Conservation (phyloP, 2,329 filamentous ascomycete genomes). For the Aspergillus chevalieri region DNA sequence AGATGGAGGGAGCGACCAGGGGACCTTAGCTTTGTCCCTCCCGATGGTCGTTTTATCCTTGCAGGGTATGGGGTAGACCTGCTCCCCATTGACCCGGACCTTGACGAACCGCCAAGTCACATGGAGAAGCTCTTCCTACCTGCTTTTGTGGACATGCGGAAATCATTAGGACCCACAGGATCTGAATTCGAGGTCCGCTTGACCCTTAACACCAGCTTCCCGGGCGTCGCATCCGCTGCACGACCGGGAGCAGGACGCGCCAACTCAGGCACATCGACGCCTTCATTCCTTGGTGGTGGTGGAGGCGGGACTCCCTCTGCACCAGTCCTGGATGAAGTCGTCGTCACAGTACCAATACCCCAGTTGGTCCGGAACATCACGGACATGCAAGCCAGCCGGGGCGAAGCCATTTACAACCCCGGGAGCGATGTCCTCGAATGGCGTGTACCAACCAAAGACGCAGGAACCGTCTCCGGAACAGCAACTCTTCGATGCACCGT, state of each 20-base stretch:
- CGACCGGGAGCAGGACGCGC: constrained; percentile 32
- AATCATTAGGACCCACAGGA: constrained; percentile 65
- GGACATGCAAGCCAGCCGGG: constrained; percentile 72
- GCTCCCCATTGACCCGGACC: constrained; percentile 61
- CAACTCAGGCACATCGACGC: constrained; percentile 43
- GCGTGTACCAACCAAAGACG: constrained; percentile 72
- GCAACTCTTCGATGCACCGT: constrained; percentile 77
- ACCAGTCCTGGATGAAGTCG: constrained; percentile 67
- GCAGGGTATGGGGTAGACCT: constrained; percentile 93
- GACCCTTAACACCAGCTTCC: constrained; percentile 62
- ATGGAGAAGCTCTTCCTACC: constrained; percentile 70
- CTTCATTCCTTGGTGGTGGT: constrained; percentile 45
- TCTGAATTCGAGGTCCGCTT: constrained; percentile 86
- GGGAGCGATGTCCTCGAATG: constrained; percentile 71
- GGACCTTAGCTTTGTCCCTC: constrained; percentile 90
- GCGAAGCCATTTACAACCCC: constrained; percentile 75
- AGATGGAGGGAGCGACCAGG: constrained; percentile 84
- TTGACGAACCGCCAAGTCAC: constrained; percentile 48
- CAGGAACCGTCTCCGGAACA: constrained; percentile 58
- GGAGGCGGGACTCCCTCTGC: constrained; percentile 52
- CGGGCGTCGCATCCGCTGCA: constrained; percentile 39
- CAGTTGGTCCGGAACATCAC: constrained; percentile 72
- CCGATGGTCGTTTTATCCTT: constrained; percentile 87
- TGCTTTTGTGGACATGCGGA: constrained; percentile 73
- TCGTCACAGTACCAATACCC: constrained; percentile 73